Conservation (phyloP, 2,329 filamentous ascomycete genomes). For the Xenoacremonium recifei region DNA sequence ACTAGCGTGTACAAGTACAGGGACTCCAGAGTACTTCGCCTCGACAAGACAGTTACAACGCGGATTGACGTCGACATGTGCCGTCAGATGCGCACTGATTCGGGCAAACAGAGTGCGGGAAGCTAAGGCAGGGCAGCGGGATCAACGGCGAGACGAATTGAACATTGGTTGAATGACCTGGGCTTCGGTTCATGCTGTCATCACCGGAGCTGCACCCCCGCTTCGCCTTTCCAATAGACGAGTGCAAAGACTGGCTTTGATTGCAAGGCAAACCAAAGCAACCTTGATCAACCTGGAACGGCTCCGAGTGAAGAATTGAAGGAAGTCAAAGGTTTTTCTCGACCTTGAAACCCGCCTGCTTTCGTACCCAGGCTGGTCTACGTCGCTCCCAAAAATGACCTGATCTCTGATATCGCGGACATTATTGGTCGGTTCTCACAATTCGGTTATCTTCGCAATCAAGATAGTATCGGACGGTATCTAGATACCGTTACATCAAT, state of each 20-base stretch:
- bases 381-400: neutral
- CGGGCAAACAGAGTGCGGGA: conserved; percentile 2
- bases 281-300: neutral
- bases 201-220: neutral
- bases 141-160: neutral
- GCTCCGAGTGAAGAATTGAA: too few species aligned
- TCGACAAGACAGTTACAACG: conserved; percentile 3
- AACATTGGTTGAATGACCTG: neutral
- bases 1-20: conserved; percentile 7
- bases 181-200: neutral
- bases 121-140: neutral
- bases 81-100: neutral
- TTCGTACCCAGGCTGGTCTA: neutral
- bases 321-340: neutral
- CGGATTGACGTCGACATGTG: too few species aligned
- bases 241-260: neutral
- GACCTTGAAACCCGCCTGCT: neutral
- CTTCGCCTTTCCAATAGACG: neutral
- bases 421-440: neutral
- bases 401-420: neutral
- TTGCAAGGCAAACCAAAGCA: neutral
- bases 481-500: neutral
- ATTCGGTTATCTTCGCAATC: neutral
- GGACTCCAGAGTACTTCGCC: conserved; percentile 4
- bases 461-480: neutral